These are phyloP conservation scores for Comarum palustre DNA, from an alignment of 306 rosid species.

Conservation along the genomic window DNA sequence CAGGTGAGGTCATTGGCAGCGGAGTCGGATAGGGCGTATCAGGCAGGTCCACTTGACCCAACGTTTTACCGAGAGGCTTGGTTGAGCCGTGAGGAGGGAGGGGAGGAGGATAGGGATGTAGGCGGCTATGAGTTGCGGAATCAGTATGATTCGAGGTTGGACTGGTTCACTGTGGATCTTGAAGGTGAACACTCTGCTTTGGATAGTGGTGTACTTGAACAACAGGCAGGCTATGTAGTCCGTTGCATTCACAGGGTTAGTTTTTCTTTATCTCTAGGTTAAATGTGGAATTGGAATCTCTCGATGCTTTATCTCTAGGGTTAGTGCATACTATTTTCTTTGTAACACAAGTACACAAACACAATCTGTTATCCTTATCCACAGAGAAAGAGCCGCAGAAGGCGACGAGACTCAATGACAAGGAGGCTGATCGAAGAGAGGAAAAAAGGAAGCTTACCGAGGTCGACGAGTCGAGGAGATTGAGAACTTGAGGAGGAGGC, in stretches of 20 bases:
- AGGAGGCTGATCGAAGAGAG: too few species aligned
- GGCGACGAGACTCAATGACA: too few species aligned
- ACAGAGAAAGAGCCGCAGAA: too few species aligned
- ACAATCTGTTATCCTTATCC: too few species aligned
- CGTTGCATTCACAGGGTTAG: constrained; percentile 82
- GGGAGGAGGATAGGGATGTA: constrained; percentile 31
- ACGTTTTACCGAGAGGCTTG: constrained; percentile 70
- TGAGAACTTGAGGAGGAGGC: too few species aligned
- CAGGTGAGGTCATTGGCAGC: constrained; percentile 95
- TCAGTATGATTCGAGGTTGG: constrained; percentile 66
- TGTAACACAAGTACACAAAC: too few species aligned
- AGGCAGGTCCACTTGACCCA: constrained; percentile 73
- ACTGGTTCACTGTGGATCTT: constrained; percentile 95
- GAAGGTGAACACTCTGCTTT: constrained; percentile 98
- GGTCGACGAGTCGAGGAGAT: too few species aligned
- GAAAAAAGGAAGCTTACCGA: too few species aligned
- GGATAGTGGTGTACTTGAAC: constrained; percentile 94
- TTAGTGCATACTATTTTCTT: background rate
- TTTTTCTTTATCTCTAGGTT: constrained; percentile 1
- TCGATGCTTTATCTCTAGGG: background rate
- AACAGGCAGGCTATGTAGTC: constrained; percentile 83
- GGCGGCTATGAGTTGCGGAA: constrained; percentile 51
- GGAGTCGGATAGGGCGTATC: constrained; percentile 91
- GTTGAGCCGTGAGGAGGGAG: constrained; percentile 60
- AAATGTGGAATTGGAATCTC: background rate